A percentile compares a stretch with the other conserved stretches of the same genome.
These are phyloP conservation scores for Conringia planisiliqua DNA, from an alignment of 345 rosid species.

Conservation along the genomic window DNA sequence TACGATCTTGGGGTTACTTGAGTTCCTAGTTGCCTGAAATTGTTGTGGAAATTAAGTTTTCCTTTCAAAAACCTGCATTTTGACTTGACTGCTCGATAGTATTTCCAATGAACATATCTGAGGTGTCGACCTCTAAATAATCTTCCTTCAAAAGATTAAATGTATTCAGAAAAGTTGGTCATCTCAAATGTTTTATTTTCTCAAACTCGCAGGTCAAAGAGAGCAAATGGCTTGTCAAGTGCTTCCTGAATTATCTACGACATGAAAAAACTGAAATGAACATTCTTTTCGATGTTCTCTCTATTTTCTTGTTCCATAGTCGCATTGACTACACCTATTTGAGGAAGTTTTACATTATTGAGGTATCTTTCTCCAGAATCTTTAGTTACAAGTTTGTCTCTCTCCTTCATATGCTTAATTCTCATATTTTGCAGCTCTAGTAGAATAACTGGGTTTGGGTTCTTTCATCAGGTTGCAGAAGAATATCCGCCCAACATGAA, in stretches of 20 bases:
- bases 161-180: constrained; percentile 10
- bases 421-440: constrained; percentile 16
- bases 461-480: constrained; percentile 75
- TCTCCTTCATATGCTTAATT: not conserved
- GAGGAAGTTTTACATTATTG: constrained; percentile 90
- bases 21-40: constrained; percentile 5
- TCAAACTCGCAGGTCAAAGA: constrained; percentile 56
- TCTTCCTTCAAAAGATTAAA: not conserved
- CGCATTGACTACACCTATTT: constrained; percentile 93
- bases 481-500: constrained; percentile 78
- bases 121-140: not conserved
- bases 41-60: not conserved
- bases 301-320: constrained; percentile 80
- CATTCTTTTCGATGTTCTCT: constrained; percentile 84
- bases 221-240: constrained; percentile 80
- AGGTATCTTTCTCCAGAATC: constrained; percentile 44
- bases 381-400: constrained; percentile 3
- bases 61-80: not conserved
- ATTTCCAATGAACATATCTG: constrained; percentile 2
- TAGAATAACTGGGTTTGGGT: constrained; percentile 16
- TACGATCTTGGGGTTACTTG: not conserved
- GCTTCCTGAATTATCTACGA: constrained; percentile 86
- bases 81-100: not conserved
- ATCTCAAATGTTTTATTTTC: constrained; percentile 4
- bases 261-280: constrained; percentile 76